Conservation (phyloP, 192 early-diverging fungal genomes). For the Backusella circina region DNA sequence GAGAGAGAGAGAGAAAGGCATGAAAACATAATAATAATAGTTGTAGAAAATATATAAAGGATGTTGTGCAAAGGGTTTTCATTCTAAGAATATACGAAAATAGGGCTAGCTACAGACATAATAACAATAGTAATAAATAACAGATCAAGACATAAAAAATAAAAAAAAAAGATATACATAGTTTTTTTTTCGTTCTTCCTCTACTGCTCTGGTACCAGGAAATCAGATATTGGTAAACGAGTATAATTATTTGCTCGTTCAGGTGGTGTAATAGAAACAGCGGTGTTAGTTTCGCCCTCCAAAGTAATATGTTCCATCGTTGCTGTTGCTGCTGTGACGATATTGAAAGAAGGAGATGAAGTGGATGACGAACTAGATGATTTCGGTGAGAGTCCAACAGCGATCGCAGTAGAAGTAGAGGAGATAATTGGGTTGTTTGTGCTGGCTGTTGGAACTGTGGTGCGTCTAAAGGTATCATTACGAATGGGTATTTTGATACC, state of each 20-base stretch:
- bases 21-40: background rate
- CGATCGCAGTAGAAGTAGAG: background rate
- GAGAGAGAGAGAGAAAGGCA: background rate
- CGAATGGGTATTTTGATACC: conserved; percentile 13
- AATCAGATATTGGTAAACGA: background rate
- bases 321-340: background rate
- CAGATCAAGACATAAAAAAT: background rate
- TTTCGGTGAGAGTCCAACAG: background rate
- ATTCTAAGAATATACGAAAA: background rate
- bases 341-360: background rate
- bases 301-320: background rate
- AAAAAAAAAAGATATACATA: background rate
- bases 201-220: background rate
- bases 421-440: background rate
- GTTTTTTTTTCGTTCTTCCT: background rate
- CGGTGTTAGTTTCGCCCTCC: background rate
- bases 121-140: background rate
- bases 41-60: background rate
- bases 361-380: background rate
- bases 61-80: background rate
- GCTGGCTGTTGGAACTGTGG: background rate
- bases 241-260: background rate
- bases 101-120: background rate
- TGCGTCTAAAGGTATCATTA: background rate
- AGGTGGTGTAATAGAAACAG: background rate